phyloP scores from a whole-genome alignment of 108 stramenopile species.

The Aurantiochytrium sp. region DNA sequence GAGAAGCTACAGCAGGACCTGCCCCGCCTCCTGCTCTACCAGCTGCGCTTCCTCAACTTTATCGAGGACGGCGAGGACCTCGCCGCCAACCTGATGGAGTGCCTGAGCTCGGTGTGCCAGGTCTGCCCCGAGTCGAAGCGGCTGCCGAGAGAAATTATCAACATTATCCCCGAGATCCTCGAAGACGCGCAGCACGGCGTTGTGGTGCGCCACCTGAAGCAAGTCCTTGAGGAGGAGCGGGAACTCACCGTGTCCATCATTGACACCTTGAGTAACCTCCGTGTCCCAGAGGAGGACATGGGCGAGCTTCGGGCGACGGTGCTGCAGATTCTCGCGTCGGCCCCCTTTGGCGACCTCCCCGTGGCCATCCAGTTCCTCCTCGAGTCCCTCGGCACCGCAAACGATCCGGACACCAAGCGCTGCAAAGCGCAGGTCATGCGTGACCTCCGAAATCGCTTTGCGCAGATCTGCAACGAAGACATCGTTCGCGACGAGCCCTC shows the following conservation, averaged over 20 bases:
- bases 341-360: neutral
- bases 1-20: neutral
- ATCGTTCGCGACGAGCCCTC: neutral
- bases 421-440: neutral
- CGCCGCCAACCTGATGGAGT: neutral
- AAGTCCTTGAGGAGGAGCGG: neutral
- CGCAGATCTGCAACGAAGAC: neutral
- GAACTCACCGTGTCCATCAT: constrained; percentile 13
- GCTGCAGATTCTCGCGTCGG: neutral
- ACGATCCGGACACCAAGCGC: neutral
- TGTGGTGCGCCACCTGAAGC: neutral
- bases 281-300: neutral
- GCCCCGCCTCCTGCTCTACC: neutral
- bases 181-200: neutral
- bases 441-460: neutral
- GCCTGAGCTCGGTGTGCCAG: neutral
- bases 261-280: neutral
- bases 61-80: constrained; percentile 8
- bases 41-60: constrained; percentile 9
- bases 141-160: neutral
- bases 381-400: neutral
- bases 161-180: neutral
- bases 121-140: neutral
- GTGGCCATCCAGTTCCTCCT: constrained; percentile 21
- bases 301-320: neutral